Evolutionary conservation across 2,329 filamentous ascomycete genomes (phyloP), one percentile per base, ranked within the genome.

Genomic region (Neobulgaria alba): DNA sequence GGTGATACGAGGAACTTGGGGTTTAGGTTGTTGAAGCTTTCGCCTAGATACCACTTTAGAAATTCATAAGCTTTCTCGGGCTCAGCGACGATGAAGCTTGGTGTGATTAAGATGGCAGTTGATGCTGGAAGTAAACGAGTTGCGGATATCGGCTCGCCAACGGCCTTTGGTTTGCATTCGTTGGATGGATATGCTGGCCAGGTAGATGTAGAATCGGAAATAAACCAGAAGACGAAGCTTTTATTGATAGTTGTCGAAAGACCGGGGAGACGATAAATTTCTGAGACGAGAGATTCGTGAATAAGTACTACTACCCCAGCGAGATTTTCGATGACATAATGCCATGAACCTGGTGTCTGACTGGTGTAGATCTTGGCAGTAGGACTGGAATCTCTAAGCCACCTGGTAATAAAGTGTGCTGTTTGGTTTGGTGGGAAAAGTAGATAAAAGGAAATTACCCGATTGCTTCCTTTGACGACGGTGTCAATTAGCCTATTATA

Each of bases 71-170:
- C 53, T 17, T 54, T 60, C 3, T 51, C 49, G 2, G 71, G 69
- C 37, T 72, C 66, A 0, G 67, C 64, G 9, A 71, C 55, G 2
- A 67, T 54, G 36, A 73, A 72, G 46, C 69, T 72, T 3, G 70
- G 70, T 0, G 69, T 72, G 3, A 73, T 52, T 1, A 73, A 50
- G n/a, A 73, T 60, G 3, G 60, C 66, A 5, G 62, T 58, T 0
- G 69, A 67, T 16, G 58, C 53, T 2, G 69, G 68, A 38, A 73
- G 70, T 2, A 74, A 49, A 3, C 60, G 60, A 1, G 58, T 67
- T 23, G 65, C 45, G 5, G 51, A 56, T 4, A 68, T 51, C 14
- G 57, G 57, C 0, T 63, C 63, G 1, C 63, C 56, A 45, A 48
- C 19, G 30, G 43, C 36, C 43, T 47, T 33, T 26, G 38, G 30